Conservation (phyloP, 2,329 filamentous ascomycete species). For the Hypoxylon rubiginosum region DNA sequence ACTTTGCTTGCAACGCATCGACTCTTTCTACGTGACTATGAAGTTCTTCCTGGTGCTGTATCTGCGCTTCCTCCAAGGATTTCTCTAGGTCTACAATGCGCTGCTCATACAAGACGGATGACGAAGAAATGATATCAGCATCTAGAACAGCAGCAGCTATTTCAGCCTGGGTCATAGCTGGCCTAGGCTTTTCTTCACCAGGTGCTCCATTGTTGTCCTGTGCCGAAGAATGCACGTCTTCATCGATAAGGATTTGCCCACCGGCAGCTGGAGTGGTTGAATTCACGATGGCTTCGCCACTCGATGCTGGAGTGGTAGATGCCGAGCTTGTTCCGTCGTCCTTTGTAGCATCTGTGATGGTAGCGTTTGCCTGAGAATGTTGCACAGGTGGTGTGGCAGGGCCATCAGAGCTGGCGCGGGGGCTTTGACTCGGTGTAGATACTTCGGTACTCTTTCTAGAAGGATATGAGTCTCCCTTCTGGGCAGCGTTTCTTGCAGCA, state of each 20-base stretch:
- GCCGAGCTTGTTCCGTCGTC: conserved; percentile 29
- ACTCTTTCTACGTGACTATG: conserved; percentile 89
- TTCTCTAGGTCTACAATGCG: conserved; percentile 56
- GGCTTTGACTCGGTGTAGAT: conserved; percentile 55
- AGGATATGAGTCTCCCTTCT: conserved; percentile 60
- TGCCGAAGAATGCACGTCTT: conserved; percentile 33
- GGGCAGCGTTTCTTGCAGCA: conserved; percentile 74
- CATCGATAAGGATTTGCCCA: conserved; percentile 6
- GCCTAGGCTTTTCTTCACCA: conserved; percentile 4
- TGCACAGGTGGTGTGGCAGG: conserved; percentile 36
- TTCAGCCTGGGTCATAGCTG: not conserved
- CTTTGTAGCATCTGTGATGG: conserved; percentile 41
- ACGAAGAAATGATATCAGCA: conserved; percentile 22
- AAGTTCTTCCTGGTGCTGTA: conserved; percentile 82
- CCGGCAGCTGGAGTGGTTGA: conserved; percentile 11
- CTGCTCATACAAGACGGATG: conserved; percentile 56
- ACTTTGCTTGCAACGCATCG: conserved; percentile 90
- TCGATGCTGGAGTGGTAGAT: conserved; percentile 6
- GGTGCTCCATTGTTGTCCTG: conserved; percentile 34
- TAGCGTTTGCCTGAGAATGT: conserved; percentile 25
- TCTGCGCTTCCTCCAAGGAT: conserved; percentile 56
- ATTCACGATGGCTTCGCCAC: conserved; percentile 1
- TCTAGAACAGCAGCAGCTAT: not conserved
- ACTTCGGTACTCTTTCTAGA: conserved; percentile 57
- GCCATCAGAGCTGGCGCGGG: conserved; percentile 58